Percentiles rank a stretch among this genome's conserved stretches.
phyloP scores from a whole-genome alignment of 768 basidiomycete genomes.

The Roridomyces roridus region DNA sequence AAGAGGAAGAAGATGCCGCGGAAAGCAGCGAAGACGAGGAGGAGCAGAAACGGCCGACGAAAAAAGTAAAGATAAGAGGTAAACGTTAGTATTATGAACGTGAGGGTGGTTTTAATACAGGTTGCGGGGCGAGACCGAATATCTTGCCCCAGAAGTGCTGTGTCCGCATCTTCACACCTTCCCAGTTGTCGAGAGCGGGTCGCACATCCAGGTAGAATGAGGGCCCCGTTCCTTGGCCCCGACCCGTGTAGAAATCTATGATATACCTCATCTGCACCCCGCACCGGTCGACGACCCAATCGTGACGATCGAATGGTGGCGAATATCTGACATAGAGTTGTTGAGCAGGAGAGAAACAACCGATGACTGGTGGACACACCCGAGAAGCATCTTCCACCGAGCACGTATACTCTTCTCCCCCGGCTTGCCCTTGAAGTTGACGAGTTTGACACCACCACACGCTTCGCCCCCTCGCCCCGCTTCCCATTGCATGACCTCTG shows the following conservation, averaged over 20 bases:
- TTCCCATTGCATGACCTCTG: slow-evolving; percentile 85
- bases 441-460: slow-evolving; percentile 83
- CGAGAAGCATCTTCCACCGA: slow-evolving; percentile 79
- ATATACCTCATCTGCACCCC: slow-evolving; percentile 90
- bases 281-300: slow-evolving; percentile 96
- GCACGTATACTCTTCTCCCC: slow-evolving; percentile 82
- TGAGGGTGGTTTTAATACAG: slow-evolving; percentile 19
- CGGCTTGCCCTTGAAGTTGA: slow-evolving; percentile 92
- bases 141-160: slow-evolving; percentile 55
- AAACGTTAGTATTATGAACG: slow-evolving; percentile 44
- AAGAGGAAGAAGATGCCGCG: slow-evolving; percentile 36
- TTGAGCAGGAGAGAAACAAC: slow-evolving; percentile 13
- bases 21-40: slow-evolving; percentile 57
- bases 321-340: slow-evolving; percentile 67
- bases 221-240: slow-evolving; percentile 54
- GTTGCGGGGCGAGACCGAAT: slow-evolving; percentile 26
- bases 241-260: slow-evolving; percentile 97
- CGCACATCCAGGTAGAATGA: slow-evolving; percentile 95
- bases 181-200: slow-evolving; percentile 94
- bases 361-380: slow-evolving; percentile 57
- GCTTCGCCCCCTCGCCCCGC: slow-evolving; percentile 76
- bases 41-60: slow-evolving; percentile 51
- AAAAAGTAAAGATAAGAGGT: slow-evolving; percentile 58
- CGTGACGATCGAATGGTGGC: slow-evolving; percentile 95
- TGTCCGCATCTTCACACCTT: slow-evolving; percentile 85